Evolutionary conservation across 164 flowering plant genomes (phyloP), one percentile per base, ranked within the genome.

Genomic region (Pachysandra terminalis): DNA sequence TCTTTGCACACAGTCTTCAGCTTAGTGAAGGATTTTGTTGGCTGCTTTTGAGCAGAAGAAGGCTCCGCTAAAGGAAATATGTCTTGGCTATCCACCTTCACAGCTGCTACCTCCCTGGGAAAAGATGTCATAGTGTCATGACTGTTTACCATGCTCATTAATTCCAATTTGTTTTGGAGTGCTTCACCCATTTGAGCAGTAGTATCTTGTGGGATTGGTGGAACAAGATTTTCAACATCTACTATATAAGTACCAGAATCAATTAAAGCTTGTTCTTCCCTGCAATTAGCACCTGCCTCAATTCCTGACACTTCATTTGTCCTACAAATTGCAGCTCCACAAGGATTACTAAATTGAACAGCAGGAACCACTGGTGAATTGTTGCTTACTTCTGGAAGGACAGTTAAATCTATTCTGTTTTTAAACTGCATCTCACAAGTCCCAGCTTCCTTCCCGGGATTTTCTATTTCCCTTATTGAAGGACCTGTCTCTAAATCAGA

Each of bases 61-160:
- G 10, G 66, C 28, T 63, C 66, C 55, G 57, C 73, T 51, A 37
- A 64, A 57, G 69, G 64, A 65, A 63, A 21, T 63, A 27, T 56
- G 24, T 10, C 49, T 28, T 66, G 70, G 21, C 8, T 17, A 54
- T 59, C 69, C 71, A 40, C 35, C 63, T 59, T 56, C 26, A 49
- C 63, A 40, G 56, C 55, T 62, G 15, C 55, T 51, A 56, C 56
- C 37, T 68, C 69, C 61, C 22, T 77, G 48, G 19, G 35, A 24
- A 35, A 17, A 55, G 56, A 49, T 32, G 49, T 64, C 21, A 49
- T 22, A 26, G 2, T 52, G 51, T 73, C 58, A 22, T 51, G 27
- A 28, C 55, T 35, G 27, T 59, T 60, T 37, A 55, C 22, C 48
- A 41, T 15, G 56, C 28, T 25, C 51, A 16, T 22, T n/a, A 25